A percentile compares a stretch with the other conserved stretches of the same genome.
These are phyloP conservation scores for Bryum argenteum DNA, from an alignment of 225 moss, liverwort and hornwort species.

Conservation along the genomic window DNA sequence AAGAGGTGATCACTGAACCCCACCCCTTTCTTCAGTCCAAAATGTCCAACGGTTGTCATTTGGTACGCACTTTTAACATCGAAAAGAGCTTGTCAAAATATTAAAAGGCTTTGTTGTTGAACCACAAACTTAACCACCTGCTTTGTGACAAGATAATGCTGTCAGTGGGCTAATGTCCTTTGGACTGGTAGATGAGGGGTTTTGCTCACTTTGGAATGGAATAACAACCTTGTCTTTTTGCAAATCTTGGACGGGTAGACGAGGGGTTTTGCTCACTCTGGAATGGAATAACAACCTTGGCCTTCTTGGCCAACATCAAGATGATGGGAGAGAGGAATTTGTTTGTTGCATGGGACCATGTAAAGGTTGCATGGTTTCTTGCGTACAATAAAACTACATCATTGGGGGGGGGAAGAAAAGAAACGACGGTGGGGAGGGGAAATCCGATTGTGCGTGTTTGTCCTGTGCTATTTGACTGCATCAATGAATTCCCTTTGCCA, in stretches of 20 bases:
- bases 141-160: no score
- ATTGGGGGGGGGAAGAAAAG: conserved; percentile 21
- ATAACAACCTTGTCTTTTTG: neutral
- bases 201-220: no score
- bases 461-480: conserved; percentile 20
- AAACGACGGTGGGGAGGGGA: neutral
- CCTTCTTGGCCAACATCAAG: conserved; percentile 2
- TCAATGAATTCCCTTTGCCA: neutral
- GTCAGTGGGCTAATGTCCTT: no score
- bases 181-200: no score
- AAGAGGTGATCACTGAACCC: neutral
- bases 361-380: neutral
- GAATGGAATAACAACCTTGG: neutral
- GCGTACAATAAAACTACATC: conserved; percentile 20
- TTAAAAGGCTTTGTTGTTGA: conserved; percentile 4
- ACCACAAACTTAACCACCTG: neutral
- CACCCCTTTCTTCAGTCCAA: conserved; percentile 21
- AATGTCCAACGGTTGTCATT: conserved; percentile 23
- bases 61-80: conserved; percentile 7
- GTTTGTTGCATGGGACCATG: conserved; percentile 25
- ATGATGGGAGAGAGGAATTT: conserved; percentile 23
- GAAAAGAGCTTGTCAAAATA: conserved; percentile 27
- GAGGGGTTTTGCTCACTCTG: neutral
- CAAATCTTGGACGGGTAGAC: neutral
- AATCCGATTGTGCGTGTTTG: conserved; percentile 32